Evolutionary conservation across 2,329 filamentous ascomycete species (phyloP), one percentile per base, ranked within the genome.

Genomic region (Penicillium aurantiogriseum): DNA sequence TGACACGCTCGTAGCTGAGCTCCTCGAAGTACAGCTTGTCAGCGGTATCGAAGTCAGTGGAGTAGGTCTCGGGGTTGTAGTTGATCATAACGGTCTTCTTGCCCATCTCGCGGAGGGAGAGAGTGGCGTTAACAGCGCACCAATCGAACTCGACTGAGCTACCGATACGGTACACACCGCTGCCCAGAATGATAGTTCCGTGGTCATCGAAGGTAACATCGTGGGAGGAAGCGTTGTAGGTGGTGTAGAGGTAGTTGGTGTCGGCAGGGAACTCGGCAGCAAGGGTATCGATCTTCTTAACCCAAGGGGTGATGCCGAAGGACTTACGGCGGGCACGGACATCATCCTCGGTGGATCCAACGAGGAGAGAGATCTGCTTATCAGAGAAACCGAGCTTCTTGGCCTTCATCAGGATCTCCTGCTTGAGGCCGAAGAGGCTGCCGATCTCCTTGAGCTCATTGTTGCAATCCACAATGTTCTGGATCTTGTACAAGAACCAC

Each of bases 21-120:
- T 99, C 94, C 68, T 97, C 94, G 64, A 99, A 99, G 79, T 97
- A 99, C 5, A 99, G 85, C 69, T 87, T 91, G 69, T 97, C 93
- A 9, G 92, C 91, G 10, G 85, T 86, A 67, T 99, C 94, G 72
- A 88, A 93, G 76, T 97, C 94, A 0, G 93, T 97, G 54, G 73
- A 80, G 58, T 85, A 86, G 0, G 92, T 96, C 69, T 96, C 91
- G 0, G 90, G 90, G 68, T 94, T 93, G 68, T 86, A 89, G 77
- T 97, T 97, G 71, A 99, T 94, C 91, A 97, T 96, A 57, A 96
- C 87, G 31, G 94, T 97, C 87, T 97, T 97, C 82, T 96, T 89
- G 66, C 92, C 92, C 82, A 96, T 91, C 60, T 88, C 82, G 69
- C 88, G 86, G 62, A 97, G 83, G 42, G 91, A 90, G 61, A 91